Evolutionary conservation across 805 yeast genomes (phyloP).

Genomic region (Wickerhamiella australiensis): DNA sequence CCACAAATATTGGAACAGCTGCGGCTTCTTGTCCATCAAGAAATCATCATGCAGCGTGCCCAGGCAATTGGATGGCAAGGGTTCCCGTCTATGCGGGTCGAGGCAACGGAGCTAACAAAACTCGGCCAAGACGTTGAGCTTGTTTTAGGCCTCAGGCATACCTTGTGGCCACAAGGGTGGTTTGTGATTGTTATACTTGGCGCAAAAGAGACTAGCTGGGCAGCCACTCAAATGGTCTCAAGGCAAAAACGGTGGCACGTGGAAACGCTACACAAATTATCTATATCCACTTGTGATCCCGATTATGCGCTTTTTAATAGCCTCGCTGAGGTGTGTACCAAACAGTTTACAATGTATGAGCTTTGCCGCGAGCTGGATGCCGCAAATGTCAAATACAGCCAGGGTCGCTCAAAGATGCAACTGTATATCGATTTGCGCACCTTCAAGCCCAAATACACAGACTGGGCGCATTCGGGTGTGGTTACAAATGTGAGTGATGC

Average conservation of each 20-base stretch:
- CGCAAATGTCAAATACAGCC: conserved; percentile 19
- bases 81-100: conserved; percentile 42
- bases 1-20: conserved; percentile 34
- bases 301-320: conserved; percentile 25
- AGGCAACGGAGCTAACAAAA: conserved; percentile 36
- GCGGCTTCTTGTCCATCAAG: conserved; percentile 38
- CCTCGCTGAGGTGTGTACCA: conserved; percentile 21
- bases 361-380: conserved; percentile 24
- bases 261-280: conserved; percentile 17
- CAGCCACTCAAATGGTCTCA: conserved; percentile 19
- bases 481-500: conserved; percentile 14
- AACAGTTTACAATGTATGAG: conserved; percentile 25
- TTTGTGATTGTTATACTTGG: conserved; percentile 29
- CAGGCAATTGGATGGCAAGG: conserved; percentile 58
- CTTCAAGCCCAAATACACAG: conserved; percentile 13
- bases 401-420: conserved; percentile 12
- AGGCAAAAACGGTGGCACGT: conserved; percentile 20
- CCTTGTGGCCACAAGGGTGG: conserved; percentile 33
- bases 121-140: conserved; percentile 21
- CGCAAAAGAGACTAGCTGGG: conserved; percentile 19
- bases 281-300: conserved; percentile 15
- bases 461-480: conserved; percentile 22
- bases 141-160: conserved; percentile 26
- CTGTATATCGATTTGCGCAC: conserved; percentile 18
- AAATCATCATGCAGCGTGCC: conserved; percentile 40